Conservation (phyloP, 495 filamentous ascomycete genomes). For the Aspergillus wentii region DNA sequence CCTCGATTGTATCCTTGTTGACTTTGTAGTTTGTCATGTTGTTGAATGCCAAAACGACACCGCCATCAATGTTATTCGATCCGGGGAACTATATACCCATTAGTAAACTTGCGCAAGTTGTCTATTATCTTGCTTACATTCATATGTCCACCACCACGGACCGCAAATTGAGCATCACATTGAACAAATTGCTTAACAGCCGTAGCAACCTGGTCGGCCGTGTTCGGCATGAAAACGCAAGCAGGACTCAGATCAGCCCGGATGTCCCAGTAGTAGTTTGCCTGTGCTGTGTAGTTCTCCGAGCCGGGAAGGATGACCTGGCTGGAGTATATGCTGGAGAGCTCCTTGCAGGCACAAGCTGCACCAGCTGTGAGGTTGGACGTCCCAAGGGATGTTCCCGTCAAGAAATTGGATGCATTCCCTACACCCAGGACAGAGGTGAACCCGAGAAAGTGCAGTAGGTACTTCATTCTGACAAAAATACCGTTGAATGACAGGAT, state of each 20-base stretch:
- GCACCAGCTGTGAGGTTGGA: slow-evolving; percentile 7
- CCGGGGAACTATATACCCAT: slow-evolving; percentile 17
- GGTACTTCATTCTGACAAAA: too few relatives aligned
- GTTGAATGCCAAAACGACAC: slow-evolving; percentile 23
- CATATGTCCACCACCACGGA: slow-evolving; percentile 33
- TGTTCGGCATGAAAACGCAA: slow-evolving; percentile 26
- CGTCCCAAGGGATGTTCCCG: too few relatives aligned
- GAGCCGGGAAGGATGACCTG: slow-evolving; percentile 8
- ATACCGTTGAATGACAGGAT: too few relatives aligned
- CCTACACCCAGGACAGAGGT: too few relatives aligned
- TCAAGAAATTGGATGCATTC: too few relatives aligned
- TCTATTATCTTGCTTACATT: too few relatives aligned
- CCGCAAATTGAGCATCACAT: slow-evolving; percentile 28
- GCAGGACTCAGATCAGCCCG: slow-evolving; percentile 24
- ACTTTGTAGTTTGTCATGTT: slow-evolving; percentile 9
- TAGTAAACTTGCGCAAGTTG: too few relatives aligned
- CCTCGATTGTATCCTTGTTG: slow-evolving; percentile 22
- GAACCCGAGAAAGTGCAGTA: too few relatives aligned
- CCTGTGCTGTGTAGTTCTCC: slow-evolving; percentile 13
- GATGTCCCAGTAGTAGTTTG: slow-evolving; percentile 19
- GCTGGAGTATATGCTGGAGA: slow-evolving; percentile 4
- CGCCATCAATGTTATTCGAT: slow-evolving; percentile 23
- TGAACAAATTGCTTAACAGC: slow-evolving; percentile 12
- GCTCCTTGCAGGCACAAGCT: slow-evolving; percentile 19
- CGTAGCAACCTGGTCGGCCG: slow-evolving; percentile 19